Percentiles rank a stretch among this genome's conserved stretches.
Evolutionary conservation across 2,329 filamentous ascomycete species (phyloP).

Genomic region (Aspergillus quadricinctus): DNA sequence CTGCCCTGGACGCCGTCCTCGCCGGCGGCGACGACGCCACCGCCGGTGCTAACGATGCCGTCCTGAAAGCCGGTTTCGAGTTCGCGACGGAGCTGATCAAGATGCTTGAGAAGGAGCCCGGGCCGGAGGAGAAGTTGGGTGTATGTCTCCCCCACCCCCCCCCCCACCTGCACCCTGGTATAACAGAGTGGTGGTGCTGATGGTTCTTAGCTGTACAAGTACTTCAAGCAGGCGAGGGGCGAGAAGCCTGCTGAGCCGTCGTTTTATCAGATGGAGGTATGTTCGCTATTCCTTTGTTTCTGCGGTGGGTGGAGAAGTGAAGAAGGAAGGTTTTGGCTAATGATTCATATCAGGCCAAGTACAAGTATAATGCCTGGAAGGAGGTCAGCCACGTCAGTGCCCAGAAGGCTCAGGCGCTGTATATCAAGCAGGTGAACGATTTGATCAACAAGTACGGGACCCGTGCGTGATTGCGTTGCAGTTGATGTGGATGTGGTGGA

Average conservation of each 20-base stretch:
- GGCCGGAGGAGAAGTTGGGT: constrained; percentile 22
- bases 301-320: neutral
- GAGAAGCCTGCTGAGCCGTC: constrained; percentile 13
- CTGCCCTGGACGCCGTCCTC: constrained; percentile 21
- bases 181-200: neutral
- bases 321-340: neutral
- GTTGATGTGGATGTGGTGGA: neutral
- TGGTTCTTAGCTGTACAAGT: constrained; percentile 14
- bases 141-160: no score
- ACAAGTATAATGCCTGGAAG: constrained; percentile 76
- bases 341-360: constrained; percentile 58
- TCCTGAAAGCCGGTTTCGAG: constrained; percentile 28
- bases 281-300: neutral
- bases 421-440: constrained; percentile 67
- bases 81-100: constrained; percentile 29
- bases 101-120: constrained; percentile 23
- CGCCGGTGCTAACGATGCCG: constrained; percentile 14
- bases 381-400: constrained; percentile 59
- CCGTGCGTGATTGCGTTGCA: constrained; percentile 6
- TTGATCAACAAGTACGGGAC: constrained; percentile 65
- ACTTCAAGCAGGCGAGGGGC: constrained; percentile 13
- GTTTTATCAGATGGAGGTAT: constrained; percentile 17
- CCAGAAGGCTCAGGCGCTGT: constrained; percentile 69
- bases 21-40: constrained; percentile 13
- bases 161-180: no score